phyloP scores from a whole-genome alignment of 108 stramenopile genomes.

The Epipyxis sp. region DNA sequence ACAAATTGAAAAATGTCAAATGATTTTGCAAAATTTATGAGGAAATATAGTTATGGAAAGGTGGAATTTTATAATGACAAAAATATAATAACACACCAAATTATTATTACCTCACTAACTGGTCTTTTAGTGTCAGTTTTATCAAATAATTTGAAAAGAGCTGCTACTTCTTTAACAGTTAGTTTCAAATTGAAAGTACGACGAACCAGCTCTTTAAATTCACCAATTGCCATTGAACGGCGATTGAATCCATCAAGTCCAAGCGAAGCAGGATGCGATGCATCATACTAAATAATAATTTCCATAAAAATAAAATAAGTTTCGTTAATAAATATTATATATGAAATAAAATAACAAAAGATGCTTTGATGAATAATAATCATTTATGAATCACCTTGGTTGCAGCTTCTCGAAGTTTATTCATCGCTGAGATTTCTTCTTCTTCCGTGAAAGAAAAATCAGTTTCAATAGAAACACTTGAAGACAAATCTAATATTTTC shows the following conservation, averaged over 20 bases:
- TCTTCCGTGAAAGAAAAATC: background rate
- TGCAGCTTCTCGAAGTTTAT: constrained; percentile 14
- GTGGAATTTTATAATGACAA: too few species aligned
- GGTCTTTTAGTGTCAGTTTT: too few species aligned
- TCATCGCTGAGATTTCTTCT: background rate
- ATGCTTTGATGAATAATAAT: too few species aligned
- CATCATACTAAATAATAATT: background rate
- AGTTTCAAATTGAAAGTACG: constrained; percentile 9
- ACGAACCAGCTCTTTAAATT: constrained; percentile 25
- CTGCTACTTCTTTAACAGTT: constrained; percentile 13
- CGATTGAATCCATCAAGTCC: constrained; percentile 12
- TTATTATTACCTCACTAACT: too few species aligned
- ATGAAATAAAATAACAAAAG: too few species aligned
- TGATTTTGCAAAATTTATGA: too few species aligned
- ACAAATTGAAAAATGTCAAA: too few species aligned
- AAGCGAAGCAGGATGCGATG: constrained; percentile 16
- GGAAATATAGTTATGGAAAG: too few species aligned
- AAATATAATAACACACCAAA: too few species aligned
- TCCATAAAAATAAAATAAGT: too few species aligned
- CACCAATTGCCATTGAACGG: background rate
- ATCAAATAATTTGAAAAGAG: constrained; percentile 5
- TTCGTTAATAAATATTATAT: too few species aligned
- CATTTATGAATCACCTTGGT: background rate
- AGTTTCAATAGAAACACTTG: background rate
- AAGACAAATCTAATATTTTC: background rate